Evolutionary conservation across 345 rosid genomes (phyloP), one percentile per base, ranked within the genome.

Genomic region (Theobroma cacao): DNA sequence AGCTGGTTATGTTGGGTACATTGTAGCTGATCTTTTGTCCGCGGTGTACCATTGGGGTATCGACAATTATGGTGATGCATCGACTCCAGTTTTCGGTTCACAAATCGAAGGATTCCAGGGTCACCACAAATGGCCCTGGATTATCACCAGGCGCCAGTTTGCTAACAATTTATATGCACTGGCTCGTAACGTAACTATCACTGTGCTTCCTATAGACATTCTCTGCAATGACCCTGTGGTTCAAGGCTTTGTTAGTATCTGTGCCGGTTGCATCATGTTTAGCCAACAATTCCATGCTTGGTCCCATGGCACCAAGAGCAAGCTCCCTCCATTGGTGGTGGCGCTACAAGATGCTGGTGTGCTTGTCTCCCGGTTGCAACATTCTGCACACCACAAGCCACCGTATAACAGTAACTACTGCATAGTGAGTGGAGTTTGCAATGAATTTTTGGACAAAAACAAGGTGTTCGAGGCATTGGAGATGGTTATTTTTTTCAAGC

Each of bases 231-330:
- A 89, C 81, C 86, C 95, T 11, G 81, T 72, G 12, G 12, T 85
- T 18, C 92, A 85, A 53, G 87, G 90, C 4, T 92, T 95, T 72
- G 94, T 85, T n/a, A 74, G 87, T 70, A 15, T 84, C 3, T 89
- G 80, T 82, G 78, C 97, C 0, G 91, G 93, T 22, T 93, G 93
- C 87, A 88, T 93, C 53, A 89, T 92, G 97, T 89, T 93, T 41
- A 92, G 99, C 91, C 99, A 92, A 80, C 97, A 91, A 74, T 92
- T 92, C 45, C 99, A 95, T 82, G 90, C 94, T n/a, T 95, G 98
- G 99, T 97, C 98, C 66, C 98, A 93, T 33, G 83, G 96, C 77
- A 93, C 94, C 22, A 95, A 90, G 88, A 91, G 97, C 89, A 91
- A 86, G 87, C 78, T 95, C 59, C 98, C 98, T 0, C 86, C 89